These are phyloP conservation scores for Fusarium equiseti DNA, from an alignment of 2,329 filamentous ascomycete genomes.

Conservation along the genomic window DNA sequence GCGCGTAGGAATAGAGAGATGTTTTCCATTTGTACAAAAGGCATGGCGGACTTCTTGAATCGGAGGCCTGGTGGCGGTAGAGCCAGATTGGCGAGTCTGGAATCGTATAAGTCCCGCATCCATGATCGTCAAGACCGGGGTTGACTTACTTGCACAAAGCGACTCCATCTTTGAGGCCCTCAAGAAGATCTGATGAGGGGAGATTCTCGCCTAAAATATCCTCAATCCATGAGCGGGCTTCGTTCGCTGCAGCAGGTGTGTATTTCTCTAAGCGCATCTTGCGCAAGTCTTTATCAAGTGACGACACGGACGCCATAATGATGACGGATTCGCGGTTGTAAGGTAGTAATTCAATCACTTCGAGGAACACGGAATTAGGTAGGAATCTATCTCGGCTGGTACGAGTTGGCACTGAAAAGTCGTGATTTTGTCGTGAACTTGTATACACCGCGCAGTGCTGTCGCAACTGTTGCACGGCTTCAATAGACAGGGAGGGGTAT, in stretches of 20 bases:
- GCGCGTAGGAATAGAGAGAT: slow-evolving; percentile 95
- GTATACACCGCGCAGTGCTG: slow-evolving; percentile 9
- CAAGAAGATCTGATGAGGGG: slow-evolving; percentile 80
- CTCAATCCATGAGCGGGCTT: slow-evolving; percentile 89
- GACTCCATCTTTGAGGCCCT: slow-evolving; percentile 89
- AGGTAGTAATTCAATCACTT: neutral
- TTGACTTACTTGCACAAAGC: slow-evolving; percentile 85
- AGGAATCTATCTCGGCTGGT: slow-evolving; percentile 4
- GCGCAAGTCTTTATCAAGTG: slow-evolving; percentile 94
- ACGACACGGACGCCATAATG: slow-evolving; percentile 90
- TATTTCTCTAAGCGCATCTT: slow-evolving; percentile 93
- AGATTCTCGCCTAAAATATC: slow-evolving; percentile 80
- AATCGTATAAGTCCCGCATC: slow-evolving; percentile 32
- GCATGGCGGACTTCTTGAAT: slow-evolving; percentile 94
- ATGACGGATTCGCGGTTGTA: slow-evolving; percentile 17
- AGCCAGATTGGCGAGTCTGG: slow-evolving; percentile 84
- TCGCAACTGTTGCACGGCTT: slow-evolving; percentile 14
- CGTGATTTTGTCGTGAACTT: neutral
- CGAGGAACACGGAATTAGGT: neutral
- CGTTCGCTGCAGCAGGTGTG: slow-evolving; percentile 88
- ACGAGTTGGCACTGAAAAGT: slow-evolving; percentile 6
- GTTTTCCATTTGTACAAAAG: slow-evolving; percentile 99
- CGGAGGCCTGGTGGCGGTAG: slow-evolving; percentile 82
- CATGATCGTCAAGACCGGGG: slow-evolving; percentile 4
- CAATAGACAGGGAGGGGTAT: slow-evolving; percentile 23